Evolutionary conservation across 148 eudicot genomes (phyloP).

Genomic region (Euryodendron excelsum): DNA sequence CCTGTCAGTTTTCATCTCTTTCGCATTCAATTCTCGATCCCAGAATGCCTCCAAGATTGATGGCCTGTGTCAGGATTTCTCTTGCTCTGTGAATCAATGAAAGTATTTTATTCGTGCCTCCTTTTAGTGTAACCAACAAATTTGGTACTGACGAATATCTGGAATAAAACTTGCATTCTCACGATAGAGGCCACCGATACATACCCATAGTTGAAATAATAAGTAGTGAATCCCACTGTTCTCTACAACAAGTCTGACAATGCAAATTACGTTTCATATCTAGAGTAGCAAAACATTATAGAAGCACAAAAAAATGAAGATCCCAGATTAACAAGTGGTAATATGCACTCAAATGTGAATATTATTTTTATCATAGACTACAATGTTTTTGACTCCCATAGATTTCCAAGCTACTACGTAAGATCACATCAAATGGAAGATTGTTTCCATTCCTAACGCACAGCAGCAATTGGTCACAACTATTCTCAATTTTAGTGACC

Average conservation of each 20-base stretch:
- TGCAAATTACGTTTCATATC: background rate
- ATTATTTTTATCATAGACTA: background rate
- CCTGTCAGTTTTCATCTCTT: conserved; percentile 55
- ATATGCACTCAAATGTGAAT: background rate
- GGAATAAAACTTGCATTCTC: background rate
- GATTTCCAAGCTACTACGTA: background rate
- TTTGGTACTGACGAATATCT: background rate
- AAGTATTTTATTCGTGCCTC: background rate
- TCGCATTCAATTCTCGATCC: conserved; percentile 35
- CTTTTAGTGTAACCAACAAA: background rate
- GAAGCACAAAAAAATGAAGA: background rate
- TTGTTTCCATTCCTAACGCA: conserved; percentile 36
- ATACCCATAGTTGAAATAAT: background rate
- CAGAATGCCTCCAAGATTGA: conserved; percentile 37
- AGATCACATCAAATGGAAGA: conserved; percentile 22
- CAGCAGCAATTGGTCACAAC: conserved; percentile 34
- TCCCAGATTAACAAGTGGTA: background rate
- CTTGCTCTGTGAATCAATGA: conserved; percentile 31
- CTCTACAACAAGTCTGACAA: too few relatives aligned
- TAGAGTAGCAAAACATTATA: background rate
- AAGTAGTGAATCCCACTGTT: background rate
- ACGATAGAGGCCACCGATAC: background rate
- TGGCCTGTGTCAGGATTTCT: conserved; percentile 44
- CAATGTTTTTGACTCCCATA: background rate
- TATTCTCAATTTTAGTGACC: conserved; percentile 19